Percentiles rank a stretch among this genome's conserved stretches.
Conservation (phyloP, 139 green algal genomes). For the Diplosphaera chodatii region DNA sequence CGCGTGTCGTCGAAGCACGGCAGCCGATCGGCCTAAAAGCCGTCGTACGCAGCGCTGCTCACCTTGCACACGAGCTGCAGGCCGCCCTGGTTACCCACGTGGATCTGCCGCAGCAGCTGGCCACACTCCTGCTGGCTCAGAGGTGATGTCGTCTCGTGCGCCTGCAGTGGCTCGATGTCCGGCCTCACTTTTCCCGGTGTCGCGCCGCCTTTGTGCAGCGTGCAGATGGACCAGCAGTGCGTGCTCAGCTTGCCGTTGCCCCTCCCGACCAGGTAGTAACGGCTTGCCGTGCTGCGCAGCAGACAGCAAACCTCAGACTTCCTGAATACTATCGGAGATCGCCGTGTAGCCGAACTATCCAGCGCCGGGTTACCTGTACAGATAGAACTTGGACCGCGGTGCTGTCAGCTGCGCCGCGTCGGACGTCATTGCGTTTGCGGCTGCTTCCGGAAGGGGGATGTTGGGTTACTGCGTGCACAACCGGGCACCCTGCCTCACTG, state of each 20-base stretch:
- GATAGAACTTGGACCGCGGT: not conserved
- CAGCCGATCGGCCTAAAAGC: not conserved
- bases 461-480: not conserved
- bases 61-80: conserved; percentile 48
- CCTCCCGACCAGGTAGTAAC: conserved; percentile 47
- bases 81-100: conserved; percentile 47
- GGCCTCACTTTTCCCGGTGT: not conserved
- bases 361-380: not conserved
- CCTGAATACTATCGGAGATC: no score
- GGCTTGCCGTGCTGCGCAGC: conserved; percentile 6
- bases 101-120: conserved; percentile 37
- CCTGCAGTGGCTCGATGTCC: conserved; percentile 31
- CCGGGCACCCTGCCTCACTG: no score
- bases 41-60: not conserved
- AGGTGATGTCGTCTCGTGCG: conserved; percentile 37
- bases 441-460: no score
- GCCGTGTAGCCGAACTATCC: no score
- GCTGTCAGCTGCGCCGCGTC: not conserved
- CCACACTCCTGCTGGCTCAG: conserved; percentile 51
- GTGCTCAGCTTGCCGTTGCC: conserved; percentile 33
- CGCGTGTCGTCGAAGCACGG: not conserved
- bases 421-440: no score
- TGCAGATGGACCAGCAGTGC: conserved; percentile 42
- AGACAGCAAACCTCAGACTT: no score
- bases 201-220: conserved; percentile 40